These are phyloP conservation scores for Excoecaria agallocha DNA, from an alignment of 345 rosid genomes.

Conservation along the genomic window DNA sequence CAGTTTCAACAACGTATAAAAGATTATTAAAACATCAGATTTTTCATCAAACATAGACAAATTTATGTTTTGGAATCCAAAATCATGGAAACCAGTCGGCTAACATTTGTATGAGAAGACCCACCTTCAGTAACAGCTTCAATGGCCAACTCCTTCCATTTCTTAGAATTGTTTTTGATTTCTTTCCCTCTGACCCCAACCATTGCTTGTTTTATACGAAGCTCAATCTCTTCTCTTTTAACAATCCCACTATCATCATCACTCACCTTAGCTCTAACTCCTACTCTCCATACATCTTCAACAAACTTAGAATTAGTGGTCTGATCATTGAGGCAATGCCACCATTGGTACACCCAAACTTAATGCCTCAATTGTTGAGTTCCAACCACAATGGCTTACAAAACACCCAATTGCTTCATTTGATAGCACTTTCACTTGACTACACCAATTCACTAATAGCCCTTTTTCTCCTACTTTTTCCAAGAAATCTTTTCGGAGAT, in stretches of 20 bases:
- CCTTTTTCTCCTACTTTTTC: slow-evolving; percentile 52
- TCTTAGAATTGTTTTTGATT: slow-evolving; percentile 37
- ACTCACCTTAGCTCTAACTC: slow-evolving; percentile 44
- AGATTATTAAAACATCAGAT: no score
- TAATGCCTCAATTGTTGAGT: slow-evolving; percentile 61
- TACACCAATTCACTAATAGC: slow-evolving; percentile 65
- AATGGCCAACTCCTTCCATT: slow-evolving; percentile 52
- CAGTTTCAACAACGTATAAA: no score
- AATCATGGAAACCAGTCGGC: no score
- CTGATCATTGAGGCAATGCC: slow-evolving; percentile 74
- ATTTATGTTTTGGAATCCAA: no score
- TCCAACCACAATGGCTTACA: slow-evolving; percentile 79
- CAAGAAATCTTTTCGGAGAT: slow-evolving; percentile 3
- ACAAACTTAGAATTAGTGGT: slow-evolving; percentile 55
- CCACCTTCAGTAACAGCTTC: slow-evolving; percentile 48
- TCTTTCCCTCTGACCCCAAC: slow-evolving; percentile 39
- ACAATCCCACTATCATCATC: slow-evolving; percentile 45
- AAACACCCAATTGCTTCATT: slow-evolving; percentile 59
- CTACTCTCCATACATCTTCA: slow-evolving; percentile 51
- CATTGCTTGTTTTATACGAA: slow-evolving; percentile 59
- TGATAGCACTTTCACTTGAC: slow-evolving; percentile 58
- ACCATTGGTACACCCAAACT: slow-evolving; percentile 51
- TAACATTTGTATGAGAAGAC: slow-evolving; percentile 40
- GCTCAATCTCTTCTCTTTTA: slow-evolving; percentile 48
- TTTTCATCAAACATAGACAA: no score